Evolutionary conservation across 805 yeast species (phyloP).

Genomic region (Ogataea trehaloabstinens): DNA sequence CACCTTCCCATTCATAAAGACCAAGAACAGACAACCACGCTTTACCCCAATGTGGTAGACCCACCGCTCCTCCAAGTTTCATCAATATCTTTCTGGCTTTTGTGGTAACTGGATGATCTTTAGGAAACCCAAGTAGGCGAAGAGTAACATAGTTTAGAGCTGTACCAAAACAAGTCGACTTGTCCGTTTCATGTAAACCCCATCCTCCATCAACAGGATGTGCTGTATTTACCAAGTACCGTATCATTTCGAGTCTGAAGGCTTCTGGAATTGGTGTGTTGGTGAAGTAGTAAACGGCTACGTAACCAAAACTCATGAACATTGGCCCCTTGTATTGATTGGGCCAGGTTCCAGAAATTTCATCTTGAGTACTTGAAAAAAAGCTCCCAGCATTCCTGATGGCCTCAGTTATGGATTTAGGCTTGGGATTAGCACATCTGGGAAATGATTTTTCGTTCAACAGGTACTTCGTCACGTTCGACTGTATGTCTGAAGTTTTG

Average conservation of each 20-base stretch:
- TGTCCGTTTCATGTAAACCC: constrained; percentile 93
- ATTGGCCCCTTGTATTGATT: constrained; percentile 96
- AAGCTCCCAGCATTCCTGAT: constrained; percentile 75
- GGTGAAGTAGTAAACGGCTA: constrained; percentile 70
- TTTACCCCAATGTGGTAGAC: constrained; percentile 97
- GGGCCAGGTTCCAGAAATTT: constrained; percentile 80
- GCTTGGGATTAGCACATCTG: constrained; percentile 27
- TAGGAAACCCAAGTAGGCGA: constrained; percentile 72
- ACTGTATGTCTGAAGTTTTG: constrained; percentile 47
- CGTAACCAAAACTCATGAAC: constrained; percentile 92
- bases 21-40: constrained; percentile 81
- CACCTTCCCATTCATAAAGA: constrained; percentile 92
- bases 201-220: constrained; percentile 99
- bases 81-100: constrained; percentile 72
- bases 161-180: constrained; percentile 94
- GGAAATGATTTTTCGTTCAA: constrained; percentile 22
- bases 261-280: constrained; percentile 66
- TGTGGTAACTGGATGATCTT: constrained; percentile 71
- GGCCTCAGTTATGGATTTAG: constrained; percentile 45
- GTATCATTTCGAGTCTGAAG: constrained; percentile 63
- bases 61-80: constrained; percentile 83
- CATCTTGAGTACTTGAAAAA: constrained; percentile 67
- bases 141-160: constrained; percentile 79
- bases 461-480: constrained; percentile 55
- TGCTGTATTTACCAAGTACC: constrained; percentile 87